Conservation (phyloP, 306 rosid genomes). For the Quillaja saponaria region DNA sequence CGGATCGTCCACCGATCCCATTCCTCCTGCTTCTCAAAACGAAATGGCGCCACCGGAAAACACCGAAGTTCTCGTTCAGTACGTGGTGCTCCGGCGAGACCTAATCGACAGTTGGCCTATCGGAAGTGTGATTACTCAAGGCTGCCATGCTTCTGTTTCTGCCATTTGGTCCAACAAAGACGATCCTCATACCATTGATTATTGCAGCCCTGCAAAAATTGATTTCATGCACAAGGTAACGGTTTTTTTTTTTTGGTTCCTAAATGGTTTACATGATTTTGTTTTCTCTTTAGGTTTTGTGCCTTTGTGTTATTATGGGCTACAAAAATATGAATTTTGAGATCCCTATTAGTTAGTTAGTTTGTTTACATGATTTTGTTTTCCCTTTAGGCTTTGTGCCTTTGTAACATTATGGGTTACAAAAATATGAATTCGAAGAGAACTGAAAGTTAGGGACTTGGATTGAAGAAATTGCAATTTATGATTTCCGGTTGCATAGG, state of each 20-base stretch:
- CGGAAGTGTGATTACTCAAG: constrained; percentile 84
- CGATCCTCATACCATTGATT: constrained; percentile 58
- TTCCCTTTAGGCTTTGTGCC: neutral
- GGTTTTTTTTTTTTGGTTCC: neutral
- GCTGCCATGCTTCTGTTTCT: constrained; percentile 86
- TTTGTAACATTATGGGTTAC: no score
- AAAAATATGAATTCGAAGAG: neutral
- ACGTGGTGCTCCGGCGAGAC: constrained; percentile 93
- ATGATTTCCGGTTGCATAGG: neutral
- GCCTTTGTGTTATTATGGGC: no score
- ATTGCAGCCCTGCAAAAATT: constrained; percentile 68
- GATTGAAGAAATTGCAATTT: no score
- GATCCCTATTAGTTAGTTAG: no score
- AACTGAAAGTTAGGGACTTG: neutral
- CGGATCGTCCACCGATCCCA: constrained; percentile 17
- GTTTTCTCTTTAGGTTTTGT: no score
- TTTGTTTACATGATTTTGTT: neutral
- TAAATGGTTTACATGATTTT: neutral
- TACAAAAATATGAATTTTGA: no score
- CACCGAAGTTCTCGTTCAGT: constrained; percentile 66
- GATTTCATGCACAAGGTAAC: constrained; percentile 84
- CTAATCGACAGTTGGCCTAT: constrained; percentile 83
- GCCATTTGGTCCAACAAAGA: constrained; percentile 75
- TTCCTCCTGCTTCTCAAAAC: constrained; percentile 3
- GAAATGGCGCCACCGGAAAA: constrained; percentile 33